Evolutionary conservation across 805 yeast genomes (phyloP).

Genomic region (Teunomyces stri): DNA sequence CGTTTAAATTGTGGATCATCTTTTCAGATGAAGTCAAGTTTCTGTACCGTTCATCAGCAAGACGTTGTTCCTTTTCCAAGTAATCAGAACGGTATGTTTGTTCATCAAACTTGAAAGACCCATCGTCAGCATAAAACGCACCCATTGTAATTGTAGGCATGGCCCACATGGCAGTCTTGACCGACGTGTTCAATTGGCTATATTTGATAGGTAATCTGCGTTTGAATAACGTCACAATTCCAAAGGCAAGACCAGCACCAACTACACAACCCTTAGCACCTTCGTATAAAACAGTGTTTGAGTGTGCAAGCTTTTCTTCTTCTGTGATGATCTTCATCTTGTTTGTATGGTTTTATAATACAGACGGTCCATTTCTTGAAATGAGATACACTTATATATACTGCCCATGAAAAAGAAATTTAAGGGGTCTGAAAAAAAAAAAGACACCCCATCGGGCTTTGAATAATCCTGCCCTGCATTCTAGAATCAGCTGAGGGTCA

Average conservation of each 20-base stretch:
- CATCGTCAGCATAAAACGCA: slow-evolving; percentile 45
- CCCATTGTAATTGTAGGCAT: slow-evolving; percentile 39
- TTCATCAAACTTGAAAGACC: slow-evolving; percentile 43
- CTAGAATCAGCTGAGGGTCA: slow-evolving; percentile 2
- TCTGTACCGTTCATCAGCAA: slow-evolving; percentile 21
- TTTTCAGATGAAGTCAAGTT: slow-evolving; percentile 28
- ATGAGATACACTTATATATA: neutral
- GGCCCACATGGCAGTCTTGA: slow-evolving; percentile 35
- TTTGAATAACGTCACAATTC: slow-evolving; percentile 30
- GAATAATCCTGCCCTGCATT: neutral
- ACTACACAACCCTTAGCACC: slow-evolving; percentile 38
- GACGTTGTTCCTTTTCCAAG: slow-evolving; percentile 18
- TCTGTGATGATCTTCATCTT: slow-evolving; percentile 36
- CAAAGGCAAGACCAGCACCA: slow-evolving; percentile 31
- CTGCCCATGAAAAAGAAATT: neutral
- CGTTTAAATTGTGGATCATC: slow-evolving; percentile 23
- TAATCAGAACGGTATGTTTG: slow-evolving; percentile 30
- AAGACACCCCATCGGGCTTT: neutral
- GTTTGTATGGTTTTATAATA: neutral
- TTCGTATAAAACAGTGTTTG: slow-evolving; percentile 30
- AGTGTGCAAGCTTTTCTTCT: slow-evolving; percentile 41
- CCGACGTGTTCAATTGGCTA: slow-evolving; percentile 31
- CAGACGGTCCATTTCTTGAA: neutral
- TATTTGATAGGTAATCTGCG: slow-evolving; percentile 31
- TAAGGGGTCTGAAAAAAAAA: slow-evolving; percentile 1